Conservation (phyloP, 2,329 filamentous ascomycete species). For the Xylariaceae sp. region DNA sequence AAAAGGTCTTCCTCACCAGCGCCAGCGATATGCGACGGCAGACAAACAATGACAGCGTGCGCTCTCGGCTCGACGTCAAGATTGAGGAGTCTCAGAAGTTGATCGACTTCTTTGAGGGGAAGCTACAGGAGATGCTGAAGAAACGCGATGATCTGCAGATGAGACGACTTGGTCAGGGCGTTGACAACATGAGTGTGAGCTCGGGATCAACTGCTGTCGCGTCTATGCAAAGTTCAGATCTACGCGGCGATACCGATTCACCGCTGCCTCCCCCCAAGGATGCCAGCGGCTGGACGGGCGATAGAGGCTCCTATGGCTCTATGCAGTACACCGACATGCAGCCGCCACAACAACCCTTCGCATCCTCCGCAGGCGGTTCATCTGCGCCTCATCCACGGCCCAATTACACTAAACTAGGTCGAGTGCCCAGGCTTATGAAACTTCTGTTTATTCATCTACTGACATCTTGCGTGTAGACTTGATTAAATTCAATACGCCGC, state of each 20-base stretch:
- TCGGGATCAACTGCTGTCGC: slow-evolving; percentile 39
- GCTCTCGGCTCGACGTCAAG: slow-evolving; percentile 84
- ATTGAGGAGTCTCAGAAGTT: slow-evolving; percentile 91
- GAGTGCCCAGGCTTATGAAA: slow-evolving; percentile 26
- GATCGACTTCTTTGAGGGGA: slow-evolving; percentile 92
- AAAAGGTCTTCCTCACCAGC: slow-evolving; percentile 90
- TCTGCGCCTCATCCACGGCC: slow-evolving; percentile 68
- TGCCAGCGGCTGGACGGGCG: slow-evolving; percentile 36
- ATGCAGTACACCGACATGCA: slow-evolving; percentile 62
- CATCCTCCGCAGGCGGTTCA: slow-evolving; percentile 63
- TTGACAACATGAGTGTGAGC: slow-evolving; percentile 61
- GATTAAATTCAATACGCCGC: slow-evolving; percentile 96
- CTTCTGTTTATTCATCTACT: neutral
- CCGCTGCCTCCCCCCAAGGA: slow-evolving; percentile 75
- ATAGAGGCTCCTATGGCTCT: slow-evolving; percentile 60
- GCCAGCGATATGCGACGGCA: slow-evolving; percentile 93
- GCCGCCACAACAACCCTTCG: slow-evolving; percentile 75
- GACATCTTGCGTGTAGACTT: slow-evolving; percentile 57
- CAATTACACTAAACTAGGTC: slow-evolving; percentile 96
- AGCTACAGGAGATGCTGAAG: slow-evolving; percentile 80
- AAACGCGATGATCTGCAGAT: slow-evolving; percentile 45
- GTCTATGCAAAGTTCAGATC: slow-evolving; percentile 38
- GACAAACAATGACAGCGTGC: slow-evolving; percentile 87
- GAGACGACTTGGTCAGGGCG: slow-evolving; percentile 52
- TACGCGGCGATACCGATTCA: slow-evolving; percentile 42